A percentile compares a stretch with the other conserved stretches of the same genome.
Conservation (phyloP, 805 yeast species). For the Hemisphaericaspora nanyangensis region DNA sequence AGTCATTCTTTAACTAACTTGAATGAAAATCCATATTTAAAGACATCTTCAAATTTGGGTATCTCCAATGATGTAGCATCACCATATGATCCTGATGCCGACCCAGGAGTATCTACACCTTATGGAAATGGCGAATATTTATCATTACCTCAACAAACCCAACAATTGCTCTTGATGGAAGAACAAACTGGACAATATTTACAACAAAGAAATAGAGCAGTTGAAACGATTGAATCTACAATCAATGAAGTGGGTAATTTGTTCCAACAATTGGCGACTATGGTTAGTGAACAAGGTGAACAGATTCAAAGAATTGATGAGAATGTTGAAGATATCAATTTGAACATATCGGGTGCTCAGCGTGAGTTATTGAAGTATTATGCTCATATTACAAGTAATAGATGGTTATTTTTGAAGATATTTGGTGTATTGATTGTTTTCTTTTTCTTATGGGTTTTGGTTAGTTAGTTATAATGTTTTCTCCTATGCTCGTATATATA, state of each 20-base stretch:
- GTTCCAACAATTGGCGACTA: constrained; percentile 91
- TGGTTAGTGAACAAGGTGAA: constrained; percentile 98
- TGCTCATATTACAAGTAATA: constrained; percentile 79
- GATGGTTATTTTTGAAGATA: constrained; percentile 88
- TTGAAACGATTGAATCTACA: constrained; percentile 94
- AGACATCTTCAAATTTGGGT: constrained; percentile 4
- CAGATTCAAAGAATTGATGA: constrained; percentile 92
- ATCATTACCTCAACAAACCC: constrained; percentile 77
- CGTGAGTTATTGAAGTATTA: constrained; percentile 88
- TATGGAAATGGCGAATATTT: constrained; percentile 46
- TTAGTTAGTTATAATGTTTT: constrained; percentile 49
- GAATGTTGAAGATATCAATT: constrained; percentile 87
- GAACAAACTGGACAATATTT: constrained; percentile 75
- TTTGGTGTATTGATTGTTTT: constrained; percentile 82
- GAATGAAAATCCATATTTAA: constrained; percentile 37
- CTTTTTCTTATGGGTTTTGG: constrained; percentile 75
- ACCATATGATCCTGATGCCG: constrained; percentile 25
- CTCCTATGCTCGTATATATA: no score
- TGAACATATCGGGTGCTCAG: constrained; percentile 92
- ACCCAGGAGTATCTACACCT: constrained; percentile 24
- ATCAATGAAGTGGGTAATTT: constrained; percentile 94
- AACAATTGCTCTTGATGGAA: constrained; percentile 69
- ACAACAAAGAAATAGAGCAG: constrained; percentile 83
- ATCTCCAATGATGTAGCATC: constrained; percentile 10
- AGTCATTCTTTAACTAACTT: constrained; percentile 6